phyloP scores from a whole-genome alignment of 306 rosid genomes.

The Crotalaria pallida region DNA sequence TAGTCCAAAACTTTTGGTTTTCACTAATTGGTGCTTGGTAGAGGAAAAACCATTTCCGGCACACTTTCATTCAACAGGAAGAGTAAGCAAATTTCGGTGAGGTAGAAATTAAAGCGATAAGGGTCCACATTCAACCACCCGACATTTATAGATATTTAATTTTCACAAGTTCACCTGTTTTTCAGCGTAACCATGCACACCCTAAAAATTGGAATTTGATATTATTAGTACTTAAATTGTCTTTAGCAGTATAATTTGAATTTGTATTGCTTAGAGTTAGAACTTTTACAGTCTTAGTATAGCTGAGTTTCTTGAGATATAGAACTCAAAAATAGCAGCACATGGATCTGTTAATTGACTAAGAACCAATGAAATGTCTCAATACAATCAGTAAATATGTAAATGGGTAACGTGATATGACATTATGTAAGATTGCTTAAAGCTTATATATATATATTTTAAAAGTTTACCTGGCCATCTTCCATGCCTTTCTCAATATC shows the following conservation, averaged over 20 bases:
- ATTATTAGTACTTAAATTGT: background rate
- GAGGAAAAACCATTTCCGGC: background rate
- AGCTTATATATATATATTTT: constrained; percentile 1
- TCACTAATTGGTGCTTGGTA: background rate
- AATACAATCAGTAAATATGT: background rate
- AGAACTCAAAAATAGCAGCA: background rate
- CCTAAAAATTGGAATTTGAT: background rate
- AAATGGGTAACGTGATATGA: background rate
- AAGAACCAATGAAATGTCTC: background rate
- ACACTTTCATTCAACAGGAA: background rate
- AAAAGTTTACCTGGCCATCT: constrained; percentile 87
- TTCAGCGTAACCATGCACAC: background rate
- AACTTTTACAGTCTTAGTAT: background rate
- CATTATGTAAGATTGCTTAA: background rate
- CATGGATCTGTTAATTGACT: background rate
- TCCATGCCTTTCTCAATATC: constrained; percentile 99
- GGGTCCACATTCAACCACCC: background rate
- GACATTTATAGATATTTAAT: background rate
- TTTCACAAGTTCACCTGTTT: background rate
- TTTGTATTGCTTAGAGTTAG: too few relatives aligned
- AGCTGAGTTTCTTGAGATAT: background rate
- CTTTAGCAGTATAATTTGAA: background rate
- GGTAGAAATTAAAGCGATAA: background rate
- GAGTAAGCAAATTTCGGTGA: background rate
- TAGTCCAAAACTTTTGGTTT: background rate